Conservation (phyloP, 805 yeast species). For the Candida takata region DNA sequence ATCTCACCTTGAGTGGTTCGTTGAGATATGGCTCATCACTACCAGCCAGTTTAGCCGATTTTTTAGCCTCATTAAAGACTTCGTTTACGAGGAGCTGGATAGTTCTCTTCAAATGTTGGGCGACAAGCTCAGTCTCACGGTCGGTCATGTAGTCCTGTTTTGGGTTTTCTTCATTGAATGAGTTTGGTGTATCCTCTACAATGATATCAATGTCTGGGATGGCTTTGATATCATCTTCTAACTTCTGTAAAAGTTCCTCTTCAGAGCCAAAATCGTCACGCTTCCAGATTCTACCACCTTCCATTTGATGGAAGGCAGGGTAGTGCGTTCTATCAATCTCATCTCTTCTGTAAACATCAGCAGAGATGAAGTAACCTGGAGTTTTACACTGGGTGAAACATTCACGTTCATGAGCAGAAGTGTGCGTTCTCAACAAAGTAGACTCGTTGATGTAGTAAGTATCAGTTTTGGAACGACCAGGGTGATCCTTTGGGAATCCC, state of each 20-base stretch:
- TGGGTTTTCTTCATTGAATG: conserved; percentile 58
- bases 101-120: conserved; percentile 77
- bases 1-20: conserved; percentile 77
- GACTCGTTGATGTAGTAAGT: conserved; percentile 82
- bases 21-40: conserved; percentile 50
- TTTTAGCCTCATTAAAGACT: conserved; percentile 68
- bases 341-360: conserved; percentile 94
- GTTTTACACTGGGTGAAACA: conserved; percentile 62
- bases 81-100: conserved; percentile 76
- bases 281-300: conserved; percentile 88
- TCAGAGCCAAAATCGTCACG: conserved; percentile 30
- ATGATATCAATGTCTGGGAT: conserved; percentile 64
- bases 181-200: conserved; percentile 68
- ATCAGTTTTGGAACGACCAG: conserved; percentile 87
- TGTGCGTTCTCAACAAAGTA: conserved; percentile 79
- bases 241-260: conserved; percentile 33
- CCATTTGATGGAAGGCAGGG: conserved; percentile 97
- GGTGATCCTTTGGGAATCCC: conserved; percentile 88
- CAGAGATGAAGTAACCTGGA: conserved; percentile 87
- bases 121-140: conserved; percentile 59
- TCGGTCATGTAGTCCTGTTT: conserved; percentile 73
- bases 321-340: conserved; percentile 94
- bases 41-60: conserved; percentile 55
- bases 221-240: conserved; percentile 51
- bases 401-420: conserved; percentile 93